These are phyloP conservation scores for Maudiozyma pseudohumilis DNA, from an alignment of 805 yeast genomes.

Conservation along the genomic window DNA sequence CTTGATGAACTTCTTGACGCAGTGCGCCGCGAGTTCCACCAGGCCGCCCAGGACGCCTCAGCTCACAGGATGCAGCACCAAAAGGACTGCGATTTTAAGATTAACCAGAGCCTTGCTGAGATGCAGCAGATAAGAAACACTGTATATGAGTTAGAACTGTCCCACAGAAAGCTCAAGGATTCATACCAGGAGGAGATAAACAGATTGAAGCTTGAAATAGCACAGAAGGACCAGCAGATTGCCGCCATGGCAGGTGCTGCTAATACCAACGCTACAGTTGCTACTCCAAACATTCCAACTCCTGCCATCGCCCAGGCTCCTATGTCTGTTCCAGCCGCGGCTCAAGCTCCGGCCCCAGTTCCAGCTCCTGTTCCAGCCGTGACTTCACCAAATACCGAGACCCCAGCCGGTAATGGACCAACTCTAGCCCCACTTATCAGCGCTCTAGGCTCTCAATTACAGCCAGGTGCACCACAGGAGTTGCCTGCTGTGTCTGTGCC, in stretches of 20 bases:
- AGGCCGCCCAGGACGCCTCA: slow-evolving; percentile 75
- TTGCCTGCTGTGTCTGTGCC: not conserved
- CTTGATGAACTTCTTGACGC: slow-evolving; percentile 82
- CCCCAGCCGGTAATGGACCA: slow-evolving; percentile 8
- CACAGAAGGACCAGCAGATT: slow-evolving; percentile 59
- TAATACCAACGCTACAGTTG: slow-evolving; percentile 19
- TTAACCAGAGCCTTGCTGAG: slow-evolving; percentile 85
- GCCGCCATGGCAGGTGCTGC: slow-evolving; percentile 33
- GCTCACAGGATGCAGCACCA: slow-evolving; percentile 71
- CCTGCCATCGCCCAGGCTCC: slow-evolving; percentile 13
- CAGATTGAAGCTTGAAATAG: slow-evolving; percentile 77
- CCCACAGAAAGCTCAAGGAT: slow-evolving; percentile 90
- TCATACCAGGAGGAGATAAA: slow-evolving; percentile 89
- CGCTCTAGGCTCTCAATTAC: slow-evolving; percentile 12
- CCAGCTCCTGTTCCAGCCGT: slow-evolving; percentile 4
- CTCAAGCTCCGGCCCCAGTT: slow-evolving; percentile 11
- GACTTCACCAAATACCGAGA: not conserved
- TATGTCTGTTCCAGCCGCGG: slow-evolving; percentile 10
- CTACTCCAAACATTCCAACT: slow-evolving; percentile 22
- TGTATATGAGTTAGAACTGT: slow-evolving; percentile 85
- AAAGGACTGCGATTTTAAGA: slow-evolving; percentile 84
- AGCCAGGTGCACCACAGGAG: not conserved
- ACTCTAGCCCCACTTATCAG: slow-evolving; percentile 11
- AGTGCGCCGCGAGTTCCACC: slow-evolving; percentile 82
- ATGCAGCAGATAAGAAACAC: slow-evolving; percentile 90